Base-by-base conservation (phyloP, 1,139 yeast genomes). In the Taphrina betulina region DNA sequence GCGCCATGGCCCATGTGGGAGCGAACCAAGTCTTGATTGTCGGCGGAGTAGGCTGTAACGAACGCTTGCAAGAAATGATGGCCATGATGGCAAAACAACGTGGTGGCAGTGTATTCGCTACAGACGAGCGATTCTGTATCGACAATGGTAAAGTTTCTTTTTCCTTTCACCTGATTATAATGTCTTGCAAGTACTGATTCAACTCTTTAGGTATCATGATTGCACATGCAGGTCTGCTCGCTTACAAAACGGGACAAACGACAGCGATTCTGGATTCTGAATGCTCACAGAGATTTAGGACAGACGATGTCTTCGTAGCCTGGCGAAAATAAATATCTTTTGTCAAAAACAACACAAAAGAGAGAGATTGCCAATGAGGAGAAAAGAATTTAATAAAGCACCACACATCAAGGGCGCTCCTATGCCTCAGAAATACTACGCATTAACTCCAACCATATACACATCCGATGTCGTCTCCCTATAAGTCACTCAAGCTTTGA, bases 1-100 rank as follows among this genome's bases (percentile, higher is more conserved):
- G 99, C 45, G 99, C 99, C 1, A 85, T 92, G 95, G 98, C 98
- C 0, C 99, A 92, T 67, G 97, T 92, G 2, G 85, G 85, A 63
- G 80, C 95, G 19, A 79, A 79, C 60, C 95, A 90, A 67, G 98
- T 92, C 16, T 74, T 92, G 56, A 88, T 92, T 57, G 99, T 92
- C 2, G 98, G 98, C 5, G 99, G 98, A 17, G 99, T 92, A 14
- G 99, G 99, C 0, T 88, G 95, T 63, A 92, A 92, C 66, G 84
- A 82, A 63, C 71, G 98, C 60, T 72, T 92, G 59, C 99, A 92
- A 68, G 84, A 87, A 64, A 94, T 94, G 98, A 92, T 92, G 99
- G 86, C 79, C 29, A 72, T 79, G 44, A 94, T 92, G 99, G 95
- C 94, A 14, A 70, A 78, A 40, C 97, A 89, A 65, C 75, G 99